A percentile compares a stretch with the other conserved stretches of the same genome.
Conservation (phyloP, 2,329 filamentous ascomycete species). For the Talaromyces sp. region DNA sequence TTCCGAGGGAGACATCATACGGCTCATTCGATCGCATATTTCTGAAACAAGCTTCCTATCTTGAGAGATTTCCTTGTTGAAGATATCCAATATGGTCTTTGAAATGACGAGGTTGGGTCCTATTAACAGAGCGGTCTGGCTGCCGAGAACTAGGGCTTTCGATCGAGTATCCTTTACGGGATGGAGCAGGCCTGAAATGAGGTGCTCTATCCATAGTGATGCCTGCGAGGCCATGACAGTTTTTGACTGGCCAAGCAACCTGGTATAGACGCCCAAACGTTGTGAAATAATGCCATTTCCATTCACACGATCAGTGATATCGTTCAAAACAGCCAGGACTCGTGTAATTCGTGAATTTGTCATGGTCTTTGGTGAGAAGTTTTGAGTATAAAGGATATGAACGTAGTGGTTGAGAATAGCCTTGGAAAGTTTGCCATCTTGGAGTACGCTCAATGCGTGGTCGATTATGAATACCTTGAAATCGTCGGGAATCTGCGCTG, state of each 20-base stretch:
- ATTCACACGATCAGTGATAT: constrained; percentile 67
- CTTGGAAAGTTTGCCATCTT: constrained; percentile 68
- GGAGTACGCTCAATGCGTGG: constrained; percentile 69
- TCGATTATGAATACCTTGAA: constrained; percentile 80
- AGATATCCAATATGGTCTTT: constrained; percentile 56
- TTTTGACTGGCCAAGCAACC: constrained; percentile 69
- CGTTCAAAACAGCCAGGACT: constrained; percentile 67
- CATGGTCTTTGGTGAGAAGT: constrained; percentile 72
- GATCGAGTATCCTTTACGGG: constrained; percentile 70
- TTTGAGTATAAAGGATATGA: constrained; percentile 75
- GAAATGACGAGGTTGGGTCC: constrained; percentile 67
- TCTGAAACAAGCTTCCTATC: constrained; percentile 65
- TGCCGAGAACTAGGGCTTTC: constrained; percentile 70
- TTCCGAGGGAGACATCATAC: constrained; percentile 61
- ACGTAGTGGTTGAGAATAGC: constrained; percentile 74
- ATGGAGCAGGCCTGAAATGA: constrained; percentile 79
- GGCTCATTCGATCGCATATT: constrained; percentile 63
- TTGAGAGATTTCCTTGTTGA: constrained; percentile 51
- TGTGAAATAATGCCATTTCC: constrained; percentile 79
- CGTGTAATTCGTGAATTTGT: constrained; percentile 66
- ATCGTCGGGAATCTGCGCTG: constrained; percentile 68
- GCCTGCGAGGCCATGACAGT: constrained; percentile 66
- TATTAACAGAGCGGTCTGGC: constrained; percentile 65
- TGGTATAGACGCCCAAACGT: constrained; percentile 74
- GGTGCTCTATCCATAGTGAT: constrained; percentile 74